Percentiles rank a stretch among this genome's conserved stretches.
Evolutionary conservation across 108 stramenopile species (phyloP).

Genomic region (Nitzschia inconspicua): DNA sequence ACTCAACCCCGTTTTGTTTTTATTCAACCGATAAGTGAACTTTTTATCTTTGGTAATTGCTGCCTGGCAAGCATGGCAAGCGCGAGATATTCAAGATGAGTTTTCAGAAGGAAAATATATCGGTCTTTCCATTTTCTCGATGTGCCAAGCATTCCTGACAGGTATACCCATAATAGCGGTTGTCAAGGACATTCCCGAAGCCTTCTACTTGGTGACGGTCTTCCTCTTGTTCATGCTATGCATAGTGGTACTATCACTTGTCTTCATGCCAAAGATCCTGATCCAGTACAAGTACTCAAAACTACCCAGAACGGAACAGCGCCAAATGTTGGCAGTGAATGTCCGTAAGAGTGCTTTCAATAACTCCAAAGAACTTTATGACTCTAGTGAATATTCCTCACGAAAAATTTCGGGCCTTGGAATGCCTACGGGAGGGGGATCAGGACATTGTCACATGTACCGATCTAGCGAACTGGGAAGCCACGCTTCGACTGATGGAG

Average conservation of each 20-base stretch:
- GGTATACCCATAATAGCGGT: conserved; percentile 30
- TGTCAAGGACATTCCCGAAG: conserved; percentile 6
- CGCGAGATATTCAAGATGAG: conserved; percentile 34
- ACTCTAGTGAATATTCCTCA: too few species aligned
- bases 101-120: conserved; percentile 37
- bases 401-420: too few species aligned
- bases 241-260: conserved; percentile 19
- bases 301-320: background rate
- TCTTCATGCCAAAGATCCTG: conserved; percentile 43
- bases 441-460: too few species aligned
- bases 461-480: too few species aligned
- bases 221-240: conserved; percentile 22
- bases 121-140: conserved; percentile 16
- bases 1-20: background rate
- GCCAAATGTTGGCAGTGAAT: background rate
- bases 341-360: conserved; percentile 3
- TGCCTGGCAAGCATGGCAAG: conserved; percentile 38
- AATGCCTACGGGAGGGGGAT: too few species aligned
- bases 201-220: conserved; percentile 22
- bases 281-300: background rate
- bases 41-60: conserved; percentile 21
- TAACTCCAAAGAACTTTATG: too few species aligned
- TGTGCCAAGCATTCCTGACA: conserved; percentile 37
- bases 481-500: too few species aligned
- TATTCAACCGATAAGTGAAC: conserved; percentile 20